Percentiles rank a stretch among this genome's conserved stretches.
Conservation (phyloP, 345 rosid genomes). For the Euphorbia peplus region DNA sequence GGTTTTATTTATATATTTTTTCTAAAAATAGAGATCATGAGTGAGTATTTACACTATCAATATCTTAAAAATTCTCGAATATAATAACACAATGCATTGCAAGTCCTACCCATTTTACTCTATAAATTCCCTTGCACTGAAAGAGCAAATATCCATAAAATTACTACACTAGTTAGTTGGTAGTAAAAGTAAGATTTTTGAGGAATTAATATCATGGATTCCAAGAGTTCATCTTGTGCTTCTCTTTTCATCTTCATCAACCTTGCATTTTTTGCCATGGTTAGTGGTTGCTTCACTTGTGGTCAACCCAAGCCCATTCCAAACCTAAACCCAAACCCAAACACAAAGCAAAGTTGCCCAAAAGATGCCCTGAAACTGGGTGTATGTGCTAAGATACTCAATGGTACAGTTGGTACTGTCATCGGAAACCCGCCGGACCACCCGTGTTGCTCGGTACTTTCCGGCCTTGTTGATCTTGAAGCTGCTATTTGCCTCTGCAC, state of each 20-base stretch:
- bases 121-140: no score
- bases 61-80: no score
- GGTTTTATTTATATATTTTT: no score
- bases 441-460: conserved; percentile 62
- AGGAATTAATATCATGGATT: no score
- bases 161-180: no score
- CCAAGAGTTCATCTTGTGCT: conserved; percentile 24
- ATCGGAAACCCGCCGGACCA: conserved; percentile 56
- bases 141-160: no score
- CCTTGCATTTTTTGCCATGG: conserved; percentile 37
- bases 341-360: conserved; percentile 47
- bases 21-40: no score
- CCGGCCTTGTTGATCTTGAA: conserved; percentile 61
- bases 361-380: conserved; percentile 59
- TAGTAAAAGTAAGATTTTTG: no score
- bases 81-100: no score
- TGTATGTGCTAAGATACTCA: conserved; percentile 57
- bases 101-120: no score
- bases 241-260: conserved; percentile 35
- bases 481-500: conserved; percentile 71
- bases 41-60: no score
- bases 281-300: conserved; percentile 50
- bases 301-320: conserved; percentile 41
- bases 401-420: conserved; percentile 41
- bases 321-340: conserved; percentile 39